Conservation (phyloP, 2,329 filamentous ascomycete genomes). For the Lecanoromycetidae sp. region DNA sequence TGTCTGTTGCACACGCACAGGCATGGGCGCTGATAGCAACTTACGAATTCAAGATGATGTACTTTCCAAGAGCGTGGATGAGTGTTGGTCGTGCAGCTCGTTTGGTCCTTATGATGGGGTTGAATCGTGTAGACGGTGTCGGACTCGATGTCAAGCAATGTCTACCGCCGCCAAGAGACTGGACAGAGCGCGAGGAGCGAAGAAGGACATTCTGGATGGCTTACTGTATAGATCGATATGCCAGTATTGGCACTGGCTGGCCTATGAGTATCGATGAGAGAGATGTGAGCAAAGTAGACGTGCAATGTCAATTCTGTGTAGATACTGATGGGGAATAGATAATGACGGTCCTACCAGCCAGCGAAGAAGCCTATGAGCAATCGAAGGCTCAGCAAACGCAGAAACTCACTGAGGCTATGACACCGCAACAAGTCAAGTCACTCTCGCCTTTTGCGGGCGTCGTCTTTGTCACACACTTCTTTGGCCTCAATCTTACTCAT, state of each 20-base stretch:
- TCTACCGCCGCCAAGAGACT: constrained; percentile 72
- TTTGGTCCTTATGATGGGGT: constrained; percentile 78
- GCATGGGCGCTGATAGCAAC: constrained; percentile 65
- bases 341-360: constrained; percentile 68
- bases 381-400: constrained; percentile 62
- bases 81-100: constrained; percentile 74
- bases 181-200: constrained; percentile 86
- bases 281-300: constrained; percentile 50
- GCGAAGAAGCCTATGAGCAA: constrained; percentile 73
- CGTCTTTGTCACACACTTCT: constrained; percentile 74
- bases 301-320: constrained; percentile 17
- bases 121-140: constrained; percentile 72
- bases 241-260: constrained; percentile 94
- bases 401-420: constrained; percentile 58
- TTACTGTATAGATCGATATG: constrained; percentile 82
- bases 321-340: constrained; percentile 38
- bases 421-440: constrained; percentile 56
- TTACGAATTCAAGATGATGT: constrained; percentile 97
- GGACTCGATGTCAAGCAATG: constrained; percentile 90
- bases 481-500: constrained; percentile 82
- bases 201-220: constrained; percentile 91
- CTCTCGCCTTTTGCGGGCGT: constrained; percentile 70
- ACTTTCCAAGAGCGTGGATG: constrained; percentile 90
- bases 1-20: constrained; percentile 77
- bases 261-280: constrained; percentile 86